Conservation (phyloP, 2,329 filamentous ascomycete genomes). For the Fusarium solani-melongenae region DNA sequence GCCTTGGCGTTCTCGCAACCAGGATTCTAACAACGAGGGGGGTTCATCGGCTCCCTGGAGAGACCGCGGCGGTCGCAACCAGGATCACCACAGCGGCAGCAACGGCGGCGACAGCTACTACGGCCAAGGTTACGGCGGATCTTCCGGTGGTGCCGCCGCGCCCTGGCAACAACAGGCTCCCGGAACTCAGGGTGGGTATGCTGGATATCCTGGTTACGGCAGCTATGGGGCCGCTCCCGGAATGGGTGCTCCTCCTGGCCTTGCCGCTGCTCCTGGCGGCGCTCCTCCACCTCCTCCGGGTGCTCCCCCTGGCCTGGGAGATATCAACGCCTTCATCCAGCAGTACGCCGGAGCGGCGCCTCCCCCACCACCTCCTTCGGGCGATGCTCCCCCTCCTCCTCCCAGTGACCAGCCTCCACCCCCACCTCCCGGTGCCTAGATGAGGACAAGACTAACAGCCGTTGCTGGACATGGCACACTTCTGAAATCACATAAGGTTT, state of each 20-base stretch:
- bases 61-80: constrained; percentile 66
- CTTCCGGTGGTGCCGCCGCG: constrained; percentile 42
- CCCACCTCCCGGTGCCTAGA: constrained; percentile 65
- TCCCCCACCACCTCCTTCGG: constrained; percentile 70
- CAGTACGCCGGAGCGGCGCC: constrained; percentile 68
- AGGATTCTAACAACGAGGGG: constrained; percentile 61
- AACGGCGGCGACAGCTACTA: constrained; percentile 46
- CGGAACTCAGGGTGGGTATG: constrained; percentile 67
- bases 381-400: constrained; percentile 69
- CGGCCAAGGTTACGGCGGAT: constrained; percentile 44
- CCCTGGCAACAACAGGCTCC: constrained; percentile 70
- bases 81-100: constrained; percentile 50
- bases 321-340: constrained; percentile 74
- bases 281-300: constrained; percentile 56
- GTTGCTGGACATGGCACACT: not conserved
- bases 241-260: constrained; percentile 55
- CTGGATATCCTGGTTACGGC: constrained; percentile 59
- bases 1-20: constrained; percentile 75
- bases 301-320: constrained; percentile 66
- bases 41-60: constrained; percentile 70
- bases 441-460: constrained; percentile 15
- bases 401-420: constrained; percentile 72
- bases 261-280: constrained; percentile 55
- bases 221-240: constrained; percentile 61
- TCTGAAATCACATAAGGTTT: constrained; percentile 19